These are phyloP conservation scores for Eucalyptus fibrosa DNA, from an alignment of 345 rosid genomes.

Conservation along the genomic window DNA sequence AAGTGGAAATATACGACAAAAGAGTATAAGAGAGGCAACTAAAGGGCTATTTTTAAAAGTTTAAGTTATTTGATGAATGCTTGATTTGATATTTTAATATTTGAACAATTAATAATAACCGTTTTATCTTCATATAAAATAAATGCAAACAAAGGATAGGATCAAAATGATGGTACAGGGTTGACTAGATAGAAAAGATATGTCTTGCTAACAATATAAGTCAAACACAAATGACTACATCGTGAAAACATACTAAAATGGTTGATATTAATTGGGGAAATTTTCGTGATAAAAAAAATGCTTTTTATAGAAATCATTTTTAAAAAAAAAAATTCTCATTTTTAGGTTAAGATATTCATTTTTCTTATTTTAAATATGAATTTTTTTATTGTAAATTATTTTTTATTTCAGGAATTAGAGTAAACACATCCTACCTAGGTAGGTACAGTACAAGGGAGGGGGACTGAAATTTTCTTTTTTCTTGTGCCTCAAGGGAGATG, in stretches of 20 bases:
- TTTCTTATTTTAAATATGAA: not conserved
- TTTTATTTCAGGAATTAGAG: not conserved
- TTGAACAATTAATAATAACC: not conserved
- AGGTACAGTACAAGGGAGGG: not conserved
- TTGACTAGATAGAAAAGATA: not conserved
- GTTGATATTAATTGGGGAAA: not conserved
- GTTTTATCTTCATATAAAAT: not conserved
- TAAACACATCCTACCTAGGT: no score
- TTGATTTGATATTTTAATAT: not conserved
- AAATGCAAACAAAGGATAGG: not conserved
- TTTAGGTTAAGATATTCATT: not conserved
- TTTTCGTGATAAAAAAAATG: not conserved
- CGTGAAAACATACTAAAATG: no score
- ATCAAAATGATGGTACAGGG: not conserved
- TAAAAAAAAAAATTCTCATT: not conserved
- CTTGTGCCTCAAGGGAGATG: not conserved
- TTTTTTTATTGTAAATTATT: accelerated
- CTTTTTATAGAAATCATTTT: not conserved
- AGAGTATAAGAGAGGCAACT: not conserved
- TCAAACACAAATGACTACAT: not conserved
- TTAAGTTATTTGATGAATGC: not conserved
- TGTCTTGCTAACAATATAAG: not conserved
- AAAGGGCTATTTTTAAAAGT: not conserved
- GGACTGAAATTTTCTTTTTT: not conserved
- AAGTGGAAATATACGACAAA: not conserved